These are phyloP conservation scores for Apiospora saccharicola DNA, from an alignment of 2,329 filamentous ascomycete species.

Conservation along the genomic window DNA sequence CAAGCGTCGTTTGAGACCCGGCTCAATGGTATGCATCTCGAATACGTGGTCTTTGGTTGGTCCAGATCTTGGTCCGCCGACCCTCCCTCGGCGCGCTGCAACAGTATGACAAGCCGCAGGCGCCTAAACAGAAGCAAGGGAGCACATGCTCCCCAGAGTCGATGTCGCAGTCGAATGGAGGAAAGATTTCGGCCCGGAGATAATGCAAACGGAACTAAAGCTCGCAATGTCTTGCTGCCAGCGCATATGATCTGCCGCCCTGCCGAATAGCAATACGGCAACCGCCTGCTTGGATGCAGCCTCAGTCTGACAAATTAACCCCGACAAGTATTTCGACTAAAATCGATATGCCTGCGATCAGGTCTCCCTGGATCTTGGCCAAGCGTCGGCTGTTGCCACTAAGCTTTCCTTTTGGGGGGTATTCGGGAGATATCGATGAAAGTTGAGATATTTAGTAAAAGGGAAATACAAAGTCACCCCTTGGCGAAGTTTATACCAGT, in stretches of 20 bases:
- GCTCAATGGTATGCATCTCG: background rate
- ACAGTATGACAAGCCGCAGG: background rate
- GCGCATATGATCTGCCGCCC: too few species aligned
- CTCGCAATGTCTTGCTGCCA: background rate
- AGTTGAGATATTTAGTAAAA: too few species aligned
- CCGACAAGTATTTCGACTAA: too few species aligned
- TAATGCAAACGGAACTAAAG: background rate
- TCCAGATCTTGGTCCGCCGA: background rate
- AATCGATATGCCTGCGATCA: background rate
- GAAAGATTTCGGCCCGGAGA: background rate
- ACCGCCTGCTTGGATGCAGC: too few species aligned
- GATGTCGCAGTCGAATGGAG: too few species aligned
- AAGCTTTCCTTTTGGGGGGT: too few species aligned
- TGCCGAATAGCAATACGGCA: too few species aligned
- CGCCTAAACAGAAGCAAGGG: background rate
- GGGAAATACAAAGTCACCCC: too few species aligned
- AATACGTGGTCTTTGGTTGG: background rate
- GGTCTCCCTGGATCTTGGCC: background rate
- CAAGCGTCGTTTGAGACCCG: background rate
- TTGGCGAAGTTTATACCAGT: background rate
- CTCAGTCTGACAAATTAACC: too few species aligned
- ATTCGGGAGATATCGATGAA: too few species aligned
- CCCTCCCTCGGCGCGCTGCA: too few species aligned
- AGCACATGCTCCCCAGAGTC: background rate
- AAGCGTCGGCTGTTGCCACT: background rate